Percentiles rank a stretch among this genome's conserved stretches.
Conservation (phyloP, 2,329 filamentous ascomycete genomes). For the Alternaria sp. region DNA sequence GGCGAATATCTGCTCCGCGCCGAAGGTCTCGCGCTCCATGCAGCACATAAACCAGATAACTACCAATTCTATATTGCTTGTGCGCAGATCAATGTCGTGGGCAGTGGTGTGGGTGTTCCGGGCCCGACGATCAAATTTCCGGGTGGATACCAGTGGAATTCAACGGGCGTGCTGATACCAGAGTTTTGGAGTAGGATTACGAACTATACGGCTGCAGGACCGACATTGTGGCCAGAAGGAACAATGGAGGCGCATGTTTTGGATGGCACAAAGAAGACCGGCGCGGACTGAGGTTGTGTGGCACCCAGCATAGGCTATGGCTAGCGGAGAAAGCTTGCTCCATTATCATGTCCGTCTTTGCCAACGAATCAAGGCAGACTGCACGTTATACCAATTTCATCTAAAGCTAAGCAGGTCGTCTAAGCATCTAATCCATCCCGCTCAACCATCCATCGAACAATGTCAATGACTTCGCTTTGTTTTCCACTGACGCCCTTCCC, state of each 20-base stretch:
- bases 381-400: background rate
- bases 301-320: background rate
- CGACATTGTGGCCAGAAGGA: constrained; percentile 30
- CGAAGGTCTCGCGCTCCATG: constrained; percentile 49
- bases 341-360: background rate
- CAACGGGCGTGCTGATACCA: constrained; percentile 45
- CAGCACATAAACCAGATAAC: constrained; percentile 30
- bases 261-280: constrained; percentile 16
- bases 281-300: constrained; percentile 5
- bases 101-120: constrained; percentile 38
- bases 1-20: constrained; percentile 55
- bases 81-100: constrained; percentile 53
- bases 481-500: constrained; percentile 60
- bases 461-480: constrained; percentile 71
- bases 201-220: constrained; percentile 39
- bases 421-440: constrained; percentile 80
- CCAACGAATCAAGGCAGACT: too few relatives aligned
- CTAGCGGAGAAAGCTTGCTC: background rate
- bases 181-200: constrained; percentile 20
- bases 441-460: constrained; percentile 84
- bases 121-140: constrained; percentile 50
- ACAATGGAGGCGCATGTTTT: constrained; percentile 21
- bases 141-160: constrained; percentile 44
- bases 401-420: background rate
- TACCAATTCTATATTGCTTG: constrained; percentile 56